These are phyloP conservation scores for Myochromella boudieri DNA, from an alignment of 768 basidiomycete genomes.

Conservation along the genomic window DNA sequence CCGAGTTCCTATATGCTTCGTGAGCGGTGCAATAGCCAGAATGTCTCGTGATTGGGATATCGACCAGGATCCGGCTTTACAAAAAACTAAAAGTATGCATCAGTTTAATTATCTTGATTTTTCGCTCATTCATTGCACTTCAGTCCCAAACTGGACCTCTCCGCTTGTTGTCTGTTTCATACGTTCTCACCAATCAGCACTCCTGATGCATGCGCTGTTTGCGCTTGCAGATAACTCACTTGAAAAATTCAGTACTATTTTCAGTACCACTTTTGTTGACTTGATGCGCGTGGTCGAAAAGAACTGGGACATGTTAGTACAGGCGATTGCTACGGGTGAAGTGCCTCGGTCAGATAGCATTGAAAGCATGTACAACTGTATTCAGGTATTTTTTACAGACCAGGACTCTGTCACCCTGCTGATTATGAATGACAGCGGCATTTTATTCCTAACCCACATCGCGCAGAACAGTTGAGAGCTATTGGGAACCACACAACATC, in stretches of 20 bases:
- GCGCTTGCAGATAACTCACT: constrained; percentile 7
- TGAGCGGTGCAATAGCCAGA: constrained; percentile 3
- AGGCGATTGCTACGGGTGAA: constrained; percentile 4
- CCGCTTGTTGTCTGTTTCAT: constrained; percentile 8
- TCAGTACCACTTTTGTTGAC: constrained; percentile 8
- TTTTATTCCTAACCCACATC: constrained; percentile 4
- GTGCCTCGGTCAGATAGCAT: constrained; percentile 6
- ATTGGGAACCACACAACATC: constrained; percentile 1
- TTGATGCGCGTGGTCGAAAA: constrained; percentile 8
- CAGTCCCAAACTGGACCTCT: constrained; percentile 5
- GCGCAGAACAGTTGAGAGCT: constrained; percentile 6
- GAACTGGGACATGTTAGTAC: constrained; percentile 8
- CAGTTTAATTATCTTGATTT: background rate
- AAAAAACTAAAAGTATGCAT: constrained; percentile 3
- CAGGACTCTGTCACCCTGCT: too few relatives aligned
- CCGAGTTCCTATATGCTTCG: constrained; percentile 9
- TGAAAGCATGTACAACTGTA: background rate
- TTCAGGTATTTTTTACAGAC: constrained; percentile 12
- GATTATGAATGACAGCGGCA: constrained; percentile 1
- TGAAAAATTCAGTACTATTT: constrained; percentile 6
- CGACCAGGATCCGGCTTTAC: constrained; percentile 2
- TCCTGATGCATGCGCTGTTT: constrained; percentile 12
- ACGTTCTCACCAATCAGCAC: constrained; percentile 2
- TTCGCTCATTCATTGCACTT: background rate
- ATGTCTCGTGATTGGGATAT: constrained; percentile 2